Percentiles rank a stretch among this genome's conserved stretches.
These are phyloP conservation scores for Ceratocystis variospora DNA, from an alignment of 2,329 filamentous ascomycete genomes.

Conservation along the genomic window DNA sequence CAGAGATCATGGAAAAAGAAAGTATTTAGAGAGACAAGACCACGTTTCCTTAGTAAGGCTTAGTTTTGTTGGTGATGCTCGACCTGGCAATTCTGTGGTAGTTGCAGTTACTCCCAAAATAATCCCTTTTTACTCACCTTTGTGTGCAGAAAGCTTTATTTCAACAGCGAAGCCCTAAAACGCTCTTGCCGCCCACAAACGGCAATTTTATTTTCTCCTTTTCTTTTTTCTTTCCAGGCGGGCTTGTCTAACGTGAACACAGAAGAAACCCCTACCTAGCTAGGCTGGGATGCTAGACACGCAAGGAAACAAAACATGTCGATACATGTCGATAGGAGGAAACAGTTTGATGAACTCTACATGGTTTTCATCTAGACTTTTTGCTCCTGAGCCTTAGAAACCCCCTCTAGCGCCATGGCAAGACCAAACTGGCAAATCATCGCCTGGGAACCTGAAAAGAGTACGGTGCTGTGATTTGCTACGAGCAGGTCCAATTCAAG, in stretches of 20 bases:
- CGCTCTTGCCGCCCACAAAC: constrained; percentile 2
- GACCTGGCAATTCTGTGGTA: not conserved
- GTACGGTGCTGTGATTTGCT: not conserved
- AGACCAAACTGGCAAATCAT: not conserved
- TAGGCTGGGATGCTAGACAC: not conserved
- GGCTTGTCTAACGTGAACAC: constrained; percentile 10
- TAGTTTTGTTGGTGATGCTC: not conserved
- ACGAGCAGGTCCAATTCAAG: not conserved
- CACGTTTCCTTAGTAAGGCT: not conserved
- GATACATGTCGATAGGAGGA: not conserved
- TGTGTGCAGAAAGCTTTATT: not conserved
- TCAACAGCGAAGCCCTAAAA: not conserved
- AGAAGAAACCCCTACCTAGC: not conserved
- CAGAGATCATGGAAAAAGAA: not conserved
- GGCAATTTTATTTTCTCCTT: not conserved
- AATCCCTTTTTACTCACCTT: not conserved
- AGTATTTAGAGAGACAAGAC: not conserved
- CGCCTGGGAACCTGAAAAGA: too few relatives aligned
- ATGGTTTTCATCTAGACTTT: too few relatives aligned
- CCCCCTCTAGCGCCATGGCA: too few relatives aligned
- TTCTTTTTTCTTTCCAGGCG: not conserved
- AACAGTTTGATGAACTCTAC: not conserved
- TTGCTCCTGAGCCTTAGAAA: too few relatives aligned
- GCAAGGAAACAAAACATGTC: not conserved
- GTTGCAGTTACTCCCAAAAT: too few relatives aligned